Percentiles rank a stretch among this genome's conserved stretches.
Evolutionary conservation across 768 basidiomycete genomes (phyloP).

Genomic region (Rhizopogon rudus): DNA sequence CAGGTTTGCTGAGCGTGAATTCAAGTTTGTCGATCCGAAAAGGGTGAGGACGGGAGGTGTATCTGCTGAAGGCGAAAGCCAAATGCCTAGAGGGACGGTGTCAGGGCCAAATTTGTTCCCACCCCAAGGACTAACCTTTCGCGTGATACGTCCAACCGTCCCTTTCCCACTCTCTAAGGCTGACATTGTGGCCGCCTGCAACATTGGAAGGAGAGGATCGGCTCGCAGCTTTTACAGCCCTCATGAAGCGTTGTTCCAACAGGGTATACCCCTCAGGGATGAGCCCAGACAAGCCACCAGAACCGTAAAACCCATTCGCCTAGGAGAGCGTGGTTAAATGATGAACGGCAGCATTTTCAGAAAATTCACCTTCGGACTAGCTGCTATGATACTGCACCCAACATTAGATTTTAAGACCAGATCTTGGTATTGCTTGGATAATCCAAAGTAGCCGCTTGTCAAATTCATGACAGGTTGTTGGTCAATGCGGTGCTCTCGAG

Average conservation of each 20-base stretch:
- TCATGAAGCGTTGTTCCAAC: slow-evolving; percentile 81
- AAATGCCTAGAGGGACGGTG: slow-evolving; percentile 60
- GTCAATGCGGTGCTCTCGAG: slow-evolving; percentile 4
- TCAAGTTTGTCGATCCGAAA: slow-evolving; percentile 93
- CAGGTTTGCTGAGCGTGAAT: slow-evolving; percentile 83
- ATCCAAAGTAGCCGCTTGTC: slow-evolving; percentile 94
- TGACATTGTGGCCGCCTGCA: slow-evolving; percentile 44
- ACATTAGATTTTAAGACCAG: slow-evolving; percentile 56
- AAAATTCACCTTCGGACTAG: slow-evolving; percentile 72
- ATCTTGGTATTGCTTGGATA: slow-evolving; percentile 76
- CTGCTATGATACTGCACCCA: slow-evolving; percentile 71
- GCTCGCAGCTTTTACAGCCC: slow-evolving; percentile 46
- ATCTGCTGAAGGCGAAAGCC: slow-evolving; percentile 61
- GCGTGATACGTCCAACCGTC: slow-evolving; percentile 97
- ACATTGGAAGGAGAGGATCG: slow-evolving; percentile 20
- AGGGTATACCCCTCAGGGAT: slow-evolving; percentile 96
- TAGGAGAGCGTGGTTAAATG: slow-evolving; percentile 23
- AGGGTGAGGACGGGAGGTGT: slow-evolving; percentile 67
- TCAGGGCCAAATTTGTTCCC: neutral
- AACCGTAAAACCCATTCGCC: slow-evolving; percentile 96
- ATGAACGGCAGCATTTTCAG: neutral
- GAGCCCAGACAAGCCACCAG: slow-evolving; percentile 82
- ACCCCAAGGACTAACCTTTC: slow-evolving; percentile 59
- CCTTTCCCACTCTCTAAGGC: slow-evolving; percentile 83
- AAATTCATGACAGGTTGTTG: slow-evolving; percentile 60